Evolutionary conservation across 495 filamentous ascomycete genomes (phyloP).

Genomic region (Bacidia gigantensis): DNA sequence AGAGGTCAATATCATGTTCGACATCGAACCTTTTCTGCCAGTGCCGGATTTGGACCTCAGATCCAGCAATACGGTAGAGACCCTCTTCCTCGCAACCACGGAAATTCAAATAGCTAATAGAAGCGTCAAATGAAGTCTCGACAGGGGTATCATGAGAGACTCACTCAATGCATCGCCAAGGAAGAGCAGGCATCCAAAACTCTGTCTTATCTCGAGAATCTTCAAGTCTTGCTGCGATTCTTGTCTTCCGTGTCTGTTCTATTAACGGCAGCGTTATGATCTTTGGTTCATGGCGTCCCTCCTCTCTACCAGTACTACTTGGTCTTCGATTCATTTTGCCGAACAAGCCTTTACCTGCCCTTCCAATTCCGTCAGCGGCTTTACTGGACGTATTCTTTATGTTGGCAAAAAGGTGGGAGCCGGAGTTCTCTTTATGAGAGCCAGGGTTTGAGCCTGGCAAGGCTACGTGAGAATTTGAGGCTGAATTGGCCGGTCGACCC

Average conservation of each 20-base stretch:
- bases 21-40: slow-evolving; percentile 81
- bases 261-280: slow-evolving; percentile 70
- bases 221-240: slow-evolving; percentile 74
- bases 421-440: slow-evolving; percentile 50
- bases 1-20: slow-evolving; percentile 73
- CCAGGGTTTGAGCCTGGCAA: slow-evolving; percentile 27
- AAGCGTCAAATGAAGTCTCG: too few species aligned
- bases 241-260: slow-evolving; percentile 70
- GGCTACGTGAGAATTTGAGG: neutral
- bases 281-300: slow-evolving; percentile 58
- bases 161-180: slow-evolving; percentile 79
- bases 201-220: slow-evolving; percentile 83
- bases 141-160: slow-evolving; percentile 14
- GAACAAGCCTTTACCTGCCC: slow-evolving; percentile 65
- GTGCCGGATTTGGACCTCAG: slow-evolving; percentile 66
- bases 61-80: slow-evolving; percentile 76
- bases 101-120: slow-evolving; percentile 76
- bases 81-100: slow-evolving; percentile 84
- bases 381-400: slow-evolving; percentile 57
- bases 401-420: slow-evolving; percentile 54
- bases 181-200: slow-evolving; percentile 92
- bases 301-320: slow-evolving; percentile 53
- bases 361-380: slow-evolving; percentile 56
- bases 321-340: slow-evolving; percentile 61
- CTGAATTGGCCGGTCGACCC: neutral